These are phyloP conservation scores for Clausena lansium DNA, from an alignment of 345 rosid genomes.

Conservation along the genomic window DNA sequence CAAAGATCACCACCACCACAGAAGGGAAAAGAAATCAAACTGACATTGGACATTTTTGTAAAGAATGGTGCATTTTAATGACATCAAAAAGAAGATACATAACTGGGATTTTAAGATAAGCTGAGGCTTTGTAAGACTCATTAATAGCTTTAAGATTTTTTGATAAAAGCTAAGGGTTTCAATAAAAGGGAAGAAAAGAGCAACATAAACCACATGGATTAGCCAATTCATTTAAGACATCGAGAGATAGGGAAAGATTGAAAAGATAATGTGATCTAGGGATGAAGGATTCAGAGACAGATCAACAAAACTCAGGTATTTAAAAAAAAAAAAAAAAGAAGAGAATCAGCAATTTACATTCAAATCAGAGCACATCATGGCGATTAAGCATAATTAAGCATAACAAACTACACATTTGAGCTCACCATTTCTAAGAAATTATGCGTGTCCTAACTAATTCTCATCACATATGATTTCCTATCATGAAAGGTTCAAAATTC, in stretches of 20 bases:
- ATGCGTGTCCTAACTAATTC: background rate
- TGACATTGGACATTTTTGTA: background rate
- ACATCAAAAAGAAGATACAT: background rate
- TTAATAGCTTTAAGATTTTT: background rate
- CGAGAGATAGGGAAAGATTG: background rate
- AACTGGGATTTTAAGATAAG: background rate
- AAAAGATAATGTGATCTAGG: background rate
- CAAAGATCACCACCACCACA: background rate
- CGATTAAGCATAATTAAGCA: background rate
- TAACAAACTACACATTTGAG: background rate
- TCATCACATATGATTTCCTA: background rate
- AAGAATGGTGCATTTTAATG: background rate
- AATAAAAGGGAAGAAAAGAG: background rate
- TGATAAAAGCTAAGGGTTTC: background rate
- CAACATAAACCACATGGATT: background rate
- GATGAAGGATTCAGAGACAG: background rate
- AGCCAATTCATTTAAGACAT: background rate
- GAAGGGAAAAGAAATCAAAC: background rate
- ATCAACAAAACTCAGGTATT: background rate
- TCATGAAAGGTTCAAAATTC: background rate
- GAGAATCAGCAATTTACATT: background rate
- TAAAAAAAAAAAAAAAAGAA: background rate
- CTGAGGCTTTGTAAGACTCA: background rate
- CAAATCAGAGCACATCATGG: background rate
- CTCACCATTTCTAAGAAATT: background rate